Percentiles rank a stretch among this genome's conserved stretches.
Evolutionary conservation across 345 rosid genomes (phyloP).

Genomic region (Barbarea vulgaris): DNA sequence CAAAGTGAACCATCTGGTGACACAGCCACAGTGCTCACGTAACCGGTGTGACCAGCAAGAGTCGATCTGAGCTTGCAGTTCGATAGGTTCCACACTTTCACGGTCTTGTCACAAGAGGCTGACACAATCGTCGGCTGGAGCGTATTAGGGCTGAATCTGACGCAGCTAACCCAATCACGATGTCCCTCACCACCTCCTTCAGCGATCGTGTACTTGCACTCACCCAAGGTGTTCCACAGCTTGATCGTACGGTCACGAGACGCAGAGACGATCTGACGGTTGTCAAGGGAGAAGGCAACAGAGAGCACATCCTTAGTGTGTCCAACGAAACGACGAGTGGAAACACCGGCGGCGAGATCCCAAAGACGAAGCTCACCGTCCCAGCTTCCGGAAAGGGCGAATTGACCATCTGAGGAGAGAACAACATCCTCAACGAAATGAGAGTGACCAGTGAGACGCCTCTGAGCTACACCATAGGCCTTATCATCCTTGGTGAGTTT

Average conservation of each 20-base stretch:
- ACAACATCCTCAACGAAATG: conserved; percentile 95
- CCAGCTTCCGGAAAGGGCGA: conserved; percentile 98
- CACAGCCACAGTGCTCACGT: conserved; percentile 89
- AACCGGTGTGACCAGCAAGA: conserved; percentile 74
- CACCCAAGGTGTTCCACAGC: conserved; percentile 96
- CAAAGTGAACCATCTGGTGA: conserved; percentile 96
- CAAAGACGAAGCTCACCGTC: conserved; percentile 98
- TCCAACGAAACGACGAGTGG: conserved; percentile 90
- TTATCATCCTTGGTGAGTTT: conserved; percentile 87
- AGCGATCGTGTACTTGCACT: conserved; percentile 94
- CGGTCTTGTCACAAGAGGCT: conserved; percentile 86
- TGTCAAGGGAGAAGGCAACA: conserved; percentile 93
- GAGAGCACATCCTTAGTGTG: conserved; percentile 95
- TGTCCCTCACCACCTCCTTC: conserved; percentile 76
- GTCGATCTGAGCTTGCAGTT: conserved; percentile 87
- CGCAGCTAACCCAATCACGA: conserved; percentile 93
- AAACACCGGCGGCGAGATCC: conserved; percentile 78
- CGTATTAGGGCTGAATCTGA: conserved; percentile 83
- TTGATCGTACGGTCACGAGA: conserved; percentile 93
- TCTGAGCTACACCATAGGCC: conserved; percentile 76
- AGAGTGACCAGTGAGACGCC: conserved; percentile 95
- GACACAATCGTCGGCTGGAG: conserved; percentile 89
- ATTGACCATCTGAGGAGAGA: conserved; percentile 93
- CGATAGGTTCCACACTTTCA: conserved; percentile 92
- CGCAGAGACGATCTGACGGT: conserved; percentile 97